Evolutionary conservation across 2,329 filamentous ascomycete genomes (phyloP).

Genomic region (Penicillium sp.): DNA sequence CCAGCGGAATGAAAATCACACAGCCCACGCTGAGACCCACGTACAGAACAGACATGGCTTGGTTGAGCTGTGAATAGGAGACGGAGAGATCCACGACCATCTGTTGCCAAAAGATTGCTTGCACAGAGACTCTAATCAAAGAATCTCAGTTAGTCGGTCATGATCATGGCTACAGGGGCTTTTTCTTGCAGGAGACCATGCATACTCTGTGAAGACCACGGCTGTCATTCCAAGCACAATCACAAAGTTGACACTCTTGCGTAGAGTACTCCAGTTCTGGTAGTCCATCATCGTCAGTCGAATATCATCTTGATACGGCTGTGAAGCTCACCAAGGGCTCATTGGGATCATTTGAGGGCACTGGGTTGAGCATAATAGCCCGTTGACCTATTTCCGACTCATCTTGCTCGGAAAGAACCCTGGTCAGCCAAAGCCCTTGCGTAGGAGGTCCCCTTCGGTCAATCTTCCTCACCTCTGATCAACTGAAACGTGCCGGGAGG

Average conservation of each 20-base stretch:
- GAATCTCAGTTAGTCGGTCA: neutral
- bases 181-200: neutral
- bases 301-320: neutral
- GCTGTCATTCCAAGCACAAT: conserved; percentile 41
- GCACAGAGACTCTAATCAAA: conserved; percentile 31
- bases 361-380: conserved; percentile 30
- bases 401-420: conserved; percentile 8
- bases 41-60: conserved; percentile 43
- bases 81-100: conserved; percentile 43
- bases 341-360: conserved; percentile 29
- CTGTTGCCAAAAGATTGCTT: conserved; percentile 42
- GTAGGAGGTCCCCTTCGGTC: no score
- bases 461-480: conserved; percentile 14
- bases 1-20: conserved; percentile 44
- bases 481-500: conserved; percentile 25
- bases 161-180: neutral
- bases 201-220: conserved; percentile 38
- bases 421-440: neutral
- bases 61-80: conserved; percentile 38
- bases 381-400: conserved; percentile 5
- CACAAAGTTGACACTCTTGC: conserved; percentile 40
- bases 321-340: conserved; percentile 27
- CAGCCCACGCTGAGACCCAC: conserved; percentile 41
- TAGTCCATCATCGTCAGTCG: neutral
- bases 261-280: conserved; percentile 41